These are phyloP conservation scores for Marsdenia floribunda DNA, from an alignment of 257 asterid species.

Conservation along the genomic window DNA sequence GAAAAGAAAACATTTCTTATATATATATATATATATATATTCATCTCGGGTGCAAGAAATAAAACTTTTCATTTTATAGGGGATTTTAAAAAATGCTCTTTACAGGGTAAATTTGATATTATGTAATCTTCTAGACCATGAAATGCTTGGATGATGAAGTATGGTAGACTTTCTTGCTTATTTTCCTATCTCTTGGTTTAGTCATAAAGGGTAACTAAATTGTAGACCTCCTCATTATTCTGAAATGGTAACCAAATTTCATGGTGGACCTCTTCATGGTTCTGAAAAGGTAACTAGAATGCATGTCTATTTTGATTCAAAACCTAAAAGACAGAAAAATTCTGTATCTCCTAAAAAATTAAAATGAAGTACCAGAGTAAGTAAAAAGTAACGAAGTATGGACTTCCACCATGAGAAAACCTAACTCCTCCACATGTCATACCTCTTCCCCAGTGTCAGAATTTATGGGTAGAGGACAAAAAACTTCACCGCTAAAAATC, in stretches of 20 bases:
- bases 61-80: background rate
- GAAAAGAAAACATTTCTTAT: background rate
- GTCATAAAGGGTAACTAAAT: background rate
- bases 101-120: background rate
- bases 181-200: background rate
- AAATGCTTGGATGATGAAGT: background rate
- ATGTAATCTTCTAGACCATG: background rate
- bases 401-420: background rate
- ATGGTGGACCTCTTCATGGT: background rate
- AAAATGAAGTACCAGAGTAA: background rate
- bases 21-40: background rate
- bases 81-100: background rate
- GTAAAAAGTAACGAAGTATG: background rate
- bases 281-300: background rate
- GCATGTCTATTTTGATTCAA: background rate
- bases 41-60: background rate
- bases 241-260: background rate
- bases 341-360: background rate
- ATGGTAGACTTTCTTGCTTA: background rate
- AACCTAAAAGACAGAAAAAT: background rate
- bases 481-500: background rate
- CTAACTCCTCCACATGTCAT: background rate
- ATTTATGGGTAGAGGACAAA: background rate
- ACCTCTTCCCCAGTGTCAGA: background rate
- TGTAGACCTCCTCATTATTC: background rate